Evolutionary conservation across 192 early-diverging fungal species (phyloP).

Genomic region (Coemansia sp.): DNA sequence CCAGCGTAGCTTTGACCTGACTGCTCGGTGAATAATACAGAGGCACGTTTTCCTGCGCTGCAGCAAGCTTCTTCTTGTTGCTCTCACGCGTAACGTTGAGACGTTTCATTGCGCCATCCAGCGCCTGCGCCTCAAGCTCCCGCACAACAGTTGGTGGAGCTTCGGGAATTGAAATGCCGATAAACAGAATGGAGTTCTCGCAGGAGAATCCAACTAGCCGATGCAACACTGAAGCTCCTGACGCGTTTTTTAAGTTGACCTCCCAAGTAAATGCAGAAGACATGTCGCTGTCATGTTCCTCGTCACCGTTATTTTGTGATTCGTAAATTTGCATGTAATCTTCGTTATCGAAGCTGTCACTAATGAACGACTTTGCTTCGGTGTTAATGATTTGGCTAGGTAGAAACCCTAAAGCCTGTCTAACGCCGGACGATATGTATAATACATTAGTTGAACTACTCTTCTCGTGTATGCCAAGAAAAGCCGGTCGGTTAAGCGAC

Average conservation of each 20-base stretch:
- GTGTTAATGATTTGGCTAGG: constrained; percentile 24
- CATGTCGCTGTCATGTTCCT: constrained; percentile 31
- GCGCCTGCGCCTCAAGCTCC: constrained; percentile 40
- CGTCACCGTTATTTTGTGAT: constrained; percentile 15
- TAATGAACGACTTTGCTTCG: constrained; percentile 33
- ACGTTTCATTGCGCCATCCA: constrained; percentile 33
- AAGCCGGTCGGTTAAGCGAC: constrained; percentile 27
- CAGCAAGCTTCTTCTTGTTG: background rate
- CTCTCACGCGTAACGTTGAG: constrained; percentile 25
- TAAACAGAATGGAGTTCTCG: constrained; percentile 36
- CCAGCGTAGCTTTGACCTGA: constrained; percentile 34
- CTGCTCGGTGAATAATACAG: constrained; percentile 13
- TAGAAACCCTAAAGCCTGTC: constrained; percentile 30
- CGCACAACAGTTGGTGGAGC: constrained; percentile 12
- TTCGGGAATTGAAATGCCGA: constrained; percentile 27
- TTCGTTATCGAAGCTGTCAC: constrained; percentile 26
- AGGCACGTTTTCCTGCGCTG: constrained; percentile 22
- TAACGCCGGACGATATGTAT: constrained; percentile 45
- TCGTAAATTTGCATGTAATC: constrained; percentile 40
- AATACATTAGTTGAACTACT: constrained; percentile 29
- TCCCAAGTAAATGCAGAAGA: constrained; percentile 41
- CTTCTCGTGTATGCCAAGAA: constrained; percentile 35
- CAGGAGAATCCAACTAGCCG: constrained; percentile 39
- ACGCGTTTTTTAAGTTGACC: constrained; percentile 24
- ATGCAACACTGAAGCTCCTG: constrained; percentile 20